Conservation (phyloP, 257 asterid genomes). For the Solanum pennellii region DNA sequence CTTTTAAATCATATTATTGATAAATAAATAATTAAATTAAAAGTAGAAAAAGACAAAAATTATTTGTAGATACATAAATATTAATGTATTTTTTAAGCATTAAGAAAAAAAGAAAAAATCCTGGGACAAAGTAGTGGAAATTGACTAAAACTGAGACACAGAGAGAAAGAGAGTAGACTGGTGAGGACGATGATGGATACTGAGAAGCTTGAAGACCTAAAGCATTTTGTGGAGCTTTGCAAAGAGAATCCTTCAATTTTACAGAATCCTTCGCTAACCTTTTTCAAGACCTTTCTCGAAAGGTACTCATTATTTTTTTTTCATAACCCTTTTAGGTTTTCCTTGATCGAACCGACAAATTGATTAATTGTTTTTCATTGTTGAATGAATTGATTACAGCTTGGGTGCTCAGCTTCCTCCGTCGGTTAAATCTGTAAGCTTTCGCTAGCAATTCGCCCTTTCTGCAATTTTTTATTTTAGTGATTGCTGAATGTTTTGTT, state of each 20-base stretch:
- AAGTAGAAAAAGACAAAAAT: background rate
- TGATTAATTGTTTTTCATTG: background rate
- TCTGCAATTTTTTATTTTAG: background rate
- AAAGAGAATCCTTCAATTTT: constrained; percentile 36
- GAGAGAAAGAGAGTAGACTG: background rate
- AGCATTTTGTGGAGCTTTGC: constrained; percentile 31
- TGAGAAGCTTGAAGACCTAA: constrained; percentile 29
- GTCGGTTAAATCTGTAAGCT: constrained; percentile 32
- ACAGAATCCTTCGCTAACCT: constrained; percentile 35
- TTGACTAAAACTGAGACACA: background rate
- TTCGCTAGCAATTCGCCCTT: background rate
- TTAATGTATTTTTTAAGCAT: background rate
- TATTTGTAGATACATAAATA: too few species aligned
- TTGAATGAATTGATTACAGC: constrained; percentile 12
- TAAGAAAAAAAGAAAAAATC: background rate
- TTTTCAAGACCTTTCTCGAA: constrained; percentile 49
- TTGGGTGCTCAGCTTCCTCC: constrained; percentile 51
- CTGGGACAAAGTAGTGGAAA: background rate
- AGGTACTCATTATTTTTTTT: constrained; percentile 20
- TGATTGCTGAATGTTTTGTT: background rate
- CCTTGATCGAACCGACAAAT: background rate
- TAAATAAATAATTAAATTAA: too few species aligned
- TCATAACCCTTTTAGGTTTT: background rate
- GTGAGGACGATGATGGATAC: constrained; percentile 25
- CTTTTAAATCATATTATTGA: background rate